Evolutionary conservation across 805 yeast genomes (phyloP), one percentile per base, ranked within the genome.

Genomic region (Kodamaea laetipori): DNA sequence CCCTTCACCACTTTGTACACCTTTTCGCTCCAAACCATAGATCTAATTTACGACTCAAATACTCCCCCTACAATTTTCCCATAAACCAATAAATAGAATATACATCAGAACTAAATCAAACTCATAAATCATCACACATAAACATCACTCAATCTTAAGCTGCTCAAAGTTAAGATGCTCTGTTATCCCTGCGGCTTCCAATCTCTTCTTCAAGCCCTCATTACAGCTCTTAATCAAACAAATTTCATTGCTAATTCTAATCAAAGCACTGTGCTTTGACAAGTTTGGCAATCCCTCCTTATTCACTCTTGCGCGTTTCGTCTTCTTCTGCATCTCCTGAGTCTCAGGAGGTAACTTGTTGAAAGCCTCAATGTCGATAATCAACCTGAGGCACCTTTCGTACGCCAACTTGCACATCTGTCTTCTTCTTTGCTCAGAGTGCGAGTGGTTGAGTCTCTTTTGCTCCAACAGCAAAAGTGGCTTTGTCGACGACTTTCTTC

Each of bases 241-340:
- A 36, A 71, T 70, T 51, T 71, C 76, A 31, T 58, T 52, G 47
- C 70, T 62, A 25, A 71, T 69, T 47, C 68, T 63, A 41, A 61
- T 56, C 52, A 71, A 64, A 2, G 76, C 74, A 43, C 66, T 62
- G 53, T 68, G 74, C 52, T 71, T 71, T 16, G 70, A 64, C 47
- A 71, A 62, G 51, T 71, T 71, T 15, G 76, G 76, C 51, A 71
- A 64, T 7, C 76, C 76, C 30, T 69, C 73, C 53, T 70, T 71
- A 44, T 61, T 67, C 38, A 69, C 55, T 45, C 67, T 68, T 36
- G 66, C 65, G 43, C 74, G 54, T 48, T 67, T 69, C 34, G 62
- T 61, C 45, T 57, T 57, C 46, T 47, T 48, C 17, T 46, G 49
- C 12, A 43, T 47, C 33, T 47, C 47, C n/a, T 37, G 39, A 11